Percentiles rank a stretch among this genome's conserved stretches.
phyloP scores from a whole-genome alignment of 768 basidiomycete genomes.

The Kwoniella europaea region DNA sequence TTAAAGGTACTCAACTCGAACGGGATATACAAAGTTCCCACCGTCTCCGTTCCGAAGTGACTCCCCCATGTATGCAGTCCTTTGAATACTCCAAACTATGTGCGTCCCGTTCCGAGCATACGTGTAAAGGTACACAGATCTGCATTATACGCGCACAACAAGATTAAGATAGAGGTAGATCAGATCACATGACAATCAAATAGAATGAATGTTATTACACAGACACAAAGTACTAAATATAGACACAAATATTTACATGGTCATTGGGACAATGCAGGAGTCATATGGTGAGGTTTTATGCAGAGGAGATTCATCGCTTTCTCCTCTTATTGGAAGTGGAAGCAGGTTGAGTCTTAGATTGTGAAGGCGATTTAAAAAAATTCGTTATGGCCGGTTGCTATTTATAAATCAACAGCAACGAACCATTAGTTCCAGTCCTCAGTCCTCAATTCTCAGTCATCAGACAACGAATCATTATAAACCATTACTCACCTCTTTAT shows the following conservation, averaged over 20 bases:
- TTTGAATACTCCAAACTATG: too few relatives aligned
- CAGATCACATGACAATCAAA: too few relatives aligned
- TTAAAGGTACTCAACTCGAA: neutral
- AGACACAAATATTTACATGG: too few relatives aligned
- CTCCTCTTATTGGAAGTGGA: neutral
- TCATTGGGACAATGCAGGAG: neutral
- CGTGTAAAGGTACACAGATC: neutral
- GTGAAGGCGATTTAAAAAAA: slow-evolving; percentile 44
- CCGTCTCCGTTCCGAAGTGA: neutral
- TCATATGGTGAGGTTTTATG: neutral
- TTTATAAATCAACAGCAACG: too few relatives aligned
- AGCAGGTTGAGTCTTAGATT: neutral
- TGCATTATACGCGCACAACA: too few relatives aligned
- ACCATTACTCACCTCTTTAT: slow-evolving; percentile 31
- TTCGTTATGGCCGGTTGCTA: slow-evolving; percentile 51
- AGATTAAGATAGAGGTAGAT: too few relatives aligned
- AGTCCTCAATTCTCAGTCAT: too few relatives aligned
- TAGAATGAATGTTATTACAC: too few relatives aligned
- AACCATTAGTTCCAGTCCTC: too few relatives aligned
- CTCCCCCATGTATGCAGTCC: neutral
- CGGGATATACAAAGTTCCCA: neutral
- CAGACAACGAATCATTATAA: too few relatives aligned
- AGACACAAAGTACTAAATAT: too few relatives aligned
- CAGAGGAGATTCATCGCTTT: neutral
- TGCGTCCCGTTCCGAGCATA: neutral